These are phyloP conservation scores for Tulasnella sp. DNA, from an alignment of 768 basidiomycete genomes.

Conservation along the genomic window DNA sequence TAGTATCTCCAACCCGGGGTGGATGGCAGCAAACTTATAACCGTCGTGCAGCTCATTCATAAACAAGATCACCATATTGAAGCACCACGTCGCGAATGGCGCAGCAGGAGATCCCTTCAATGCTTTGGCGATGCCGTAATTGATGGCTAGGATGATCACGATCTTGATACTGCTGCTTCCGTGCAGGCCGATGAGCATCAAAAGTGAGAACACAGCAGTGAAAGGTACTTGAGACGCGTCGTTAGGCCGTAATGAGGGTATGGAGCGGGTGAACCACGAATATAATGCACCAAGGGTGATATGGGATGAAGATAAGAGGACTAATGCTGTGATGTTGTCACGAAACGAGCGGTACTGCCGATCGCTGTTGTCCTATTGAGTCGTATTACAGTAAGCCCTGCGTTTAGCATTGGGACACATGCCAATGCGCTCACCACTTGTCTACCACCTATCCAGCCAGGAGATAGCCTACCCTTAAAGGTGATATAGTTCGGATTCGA, in stretches of 20 bases:
- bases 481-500: conserved; percentile 62
- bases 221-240: conserved; percentile 41
- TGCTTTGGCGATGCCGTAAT: conserved; percentile 53
- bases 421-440: conserved; percentile 46
- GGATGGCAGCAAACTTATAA: conserved; percentile 52
- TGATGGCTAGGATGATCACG: conserved; percentile 52
- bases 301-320: conserved; percentile 41
- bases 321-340: conserved; percentile 58
- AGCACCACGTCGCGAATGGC: conserved; percentile 59
- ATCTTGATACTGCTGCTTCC: conserved; percentile 76
- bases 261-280: conserved; percentile 23
- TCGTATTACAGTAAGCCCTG: not conserved
- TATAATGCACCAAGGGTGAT: conserved; percentile 47
- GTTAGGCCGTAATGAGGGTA: conserved; percentile 9
- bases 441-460: conserved; percentile 77
- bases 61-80: conserved; percentile 66
- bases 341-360: conserved; percentile 84
- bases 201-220: conserved; percentile 46
- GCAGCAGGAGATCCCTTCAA: conserved; percentile 33
- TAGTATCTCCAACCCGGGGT: conserved; percentile 44
- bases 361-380: conserved; percentile 81
- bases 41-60: conserved; percentile 66
- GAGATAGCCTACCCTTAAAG: conserved; percentile 47
- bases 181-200: conserved; percentile 65
- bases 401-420: not conserved